phyloP scores from a whole-genome alignment of 2,329 filamentous ascomycete genomes.

The Blastomyces percursus region DNA sequence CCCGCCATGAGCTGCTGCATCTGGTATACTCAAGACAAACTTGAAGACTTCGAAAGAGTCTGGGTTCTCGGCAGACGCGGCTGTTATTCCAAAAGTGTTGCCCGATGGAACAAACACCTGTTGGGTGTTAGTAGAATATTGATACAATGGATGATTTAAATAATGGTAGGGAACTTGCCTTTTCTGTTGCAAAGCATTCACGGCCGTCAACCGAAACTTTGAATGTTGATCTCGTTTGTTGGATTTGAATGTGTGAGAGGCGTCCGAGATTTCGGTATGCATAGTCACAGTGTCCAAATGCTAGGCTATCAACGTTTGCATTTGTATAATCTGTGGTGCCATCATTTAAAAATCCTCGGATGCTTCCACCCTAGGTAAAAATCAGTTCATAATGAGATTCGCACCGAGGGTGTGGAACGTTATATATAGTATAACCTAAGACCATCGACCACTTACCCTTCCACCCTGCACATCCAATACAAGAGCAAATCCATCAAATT shows the following conservation, averaged over 20 bases:
- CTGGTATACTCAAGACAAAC: constrained; percentile 57
- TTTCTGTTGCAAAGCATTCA: constrained; percentile 72
- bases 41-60: constrained; percentile 94
- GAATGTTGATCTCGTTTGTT: constrained; percentile 53
- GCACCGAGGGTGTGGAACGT: background rate
- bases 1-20: constrained; percentile 5
- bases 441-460: constrained; percentile 30
- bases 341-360: constrained; percentile 91
- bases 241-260: constrained; percentile 68
- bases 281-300: constrained; percentile 89
- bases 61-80: constrained; percentile 77
- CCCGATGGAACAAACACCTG: constrained; percentile 64
- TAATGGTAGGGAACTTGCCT: constrained; percentile 27
- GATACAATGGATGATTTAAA: background rate
- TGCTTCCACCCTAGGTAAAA: constrained; percentile 46
- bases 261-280: constrained; percentile 83
- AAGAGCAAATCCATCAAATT: constrained; percentile 83
- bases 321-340: constrained; percentile 70
- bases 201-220: constrained; percentile 69
- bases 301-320: constrained; percentile 66
- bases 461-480: constrained; percentile 77
- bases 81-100: constrained; percentile 78
- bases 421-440: background rate
- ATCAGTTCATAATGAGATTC: background rate
- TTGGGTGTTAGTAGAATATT: constrained; percentile 10